Base-by-base conservation (phyloP, 495 filamentous ascomycete genomes). In the Cercophora samala region DNA sequence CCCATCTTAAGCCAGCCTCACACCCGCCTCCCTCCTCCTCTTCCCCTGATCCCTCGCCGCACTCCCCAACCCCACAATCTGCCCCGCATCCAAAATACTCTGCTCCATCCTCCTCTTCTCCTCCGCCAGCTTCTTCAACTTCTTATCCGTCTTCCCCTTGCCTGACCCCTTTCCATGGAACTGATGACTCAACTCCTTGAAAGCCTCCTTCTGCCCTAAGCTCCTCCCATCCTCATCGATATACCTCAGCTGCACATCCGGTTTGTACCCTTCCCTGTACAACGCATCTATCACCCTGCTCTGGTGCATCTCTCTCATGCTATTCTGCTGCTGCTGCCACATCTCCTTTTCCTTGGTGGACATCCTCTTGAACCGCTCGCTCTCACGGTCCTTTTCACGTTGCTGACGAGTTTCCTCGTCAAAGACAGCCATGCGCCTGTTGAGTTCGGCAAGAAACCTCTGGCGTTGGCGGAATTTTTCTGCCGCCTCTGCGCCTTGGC, bases 131-230 rank as follows among this genome's bases (percentile, higher is more conserved):
- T 95, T 96, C 88, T 97, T 97, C 60, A 99, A 79, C 63, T 86
- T 83, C 81, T 98, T 98, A 83, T 98, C 94, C 24, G 93, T 97
- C 89, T 99, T 99, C 81, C 90, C 90, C 85, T 97, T 97, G 62
- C 95, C 95, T 73, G 89, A 93, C 55, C 93, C 93, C 81, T 98
- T 97, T 63, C 95, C 95, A 80, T 99, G 95, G 87, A 99, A 99
- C 77, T 96, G 91, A 79, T 99, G 95, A 72, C 88, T 92, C 58
- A 98, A 82, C 74, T 97, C 71, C 74, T 84, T 84, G 83, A 98
- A 99, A 1, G 95, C 95, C 79, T 99, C 95, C 82, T 98, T 99
- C 74, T 90, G 87, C 70, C 89, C 89, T 86, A 99, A 91, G 60
- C 82, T 79, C 26, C 95, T 87, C 5, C 95, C 95, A 73, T 86